These are phyloP conservation scores for Ajuga chamaepitys DNA, from an alignment of 257 asterid genomes.

Conservation along the genomic window DNA sequence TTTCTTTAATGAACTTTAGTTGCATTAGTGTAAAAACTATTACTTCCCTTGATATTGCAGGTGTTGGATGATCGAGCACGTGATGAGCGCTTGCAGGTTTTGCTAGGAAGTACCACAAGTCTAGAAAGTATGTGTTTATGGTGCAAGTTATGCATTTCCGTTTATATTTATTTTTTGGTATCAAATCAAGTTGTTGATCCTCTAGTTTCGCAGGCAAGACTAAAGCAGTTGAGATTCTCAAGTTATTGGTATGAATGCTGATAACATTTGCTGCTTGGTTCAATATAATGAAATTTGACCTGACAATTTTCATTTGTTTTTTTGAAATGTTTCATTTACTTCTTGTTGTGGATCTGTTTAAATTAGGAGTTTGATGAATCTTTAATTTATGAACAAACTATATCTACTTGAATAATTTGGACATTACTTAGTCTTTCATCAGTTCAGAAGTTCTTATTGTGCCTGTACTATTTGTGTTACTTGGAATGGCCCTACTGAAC, in stretches of 20 bases:
- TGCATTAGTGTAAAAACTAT: slow-evolving; percentile 7
- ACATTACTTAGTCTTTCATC: background rate
- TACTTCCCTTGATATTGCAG: slow-evolving; percentile 28
- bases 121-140: slow-evolving; percentile 55
- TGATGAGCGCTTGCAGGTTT: slow-evolving; percentile 65
- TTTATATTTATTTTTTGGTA: background rate
- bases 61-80: slow-evolving; percentile 96
- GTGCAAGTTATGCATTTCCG: background rate
- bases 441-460: background rate
- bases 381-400: slow-evolving; percentile 1
- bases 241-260: background rate
- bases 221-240: background rate
- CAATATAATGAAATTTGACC: background rate
- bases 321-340: background rate
- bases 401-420: background rate
- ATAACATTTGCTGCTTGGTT: background rate
- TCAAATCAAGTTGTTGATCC: background rate
- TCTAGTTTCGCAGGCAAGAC: background rate
- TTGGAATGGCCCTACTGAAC: background rate
- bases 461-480: background rate
- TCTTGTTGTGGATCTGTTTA: background rate
- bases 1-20: background rate
- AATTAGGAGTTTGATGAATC: background rate
- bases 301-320: background rate
- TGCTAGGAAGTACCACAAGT: slow-evolving; percentile 92